These are phyloP conservation scores for Trichomonascus vanleenenianus DNA, from an alignment of 805 yeast species.

Conservation along the genomic window DNA sequence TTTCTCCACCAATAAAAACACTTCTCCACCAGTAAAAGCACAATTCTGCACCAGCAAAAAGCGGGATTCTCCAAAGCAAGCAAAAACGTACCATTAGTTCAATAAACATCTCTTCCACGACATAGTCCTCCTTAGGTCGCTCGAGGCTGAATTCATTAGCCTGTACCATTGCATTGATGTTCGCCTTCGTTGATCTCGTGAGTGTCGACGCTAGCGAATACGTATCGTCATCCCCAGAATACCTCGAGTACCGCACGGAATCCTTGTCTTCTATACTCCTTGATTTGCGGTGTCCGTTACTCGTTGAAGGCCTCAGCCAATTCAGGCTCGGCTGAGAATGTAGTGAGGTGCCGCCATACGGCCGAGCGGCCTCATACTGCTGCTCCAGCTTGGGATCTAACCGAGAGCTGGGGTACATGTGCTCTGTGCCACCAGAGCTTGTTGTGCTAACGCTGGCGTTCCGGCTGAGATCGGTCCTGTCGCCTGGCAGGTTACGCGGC, in stretches of 20 bases:
- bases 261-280: slow-evolving; percentile 1
- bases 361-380: not conserved
- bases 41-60: not conserved
- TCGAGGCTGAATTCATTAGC: slow-evolving; percentile 40
- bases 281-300: slow-evolving; percentile 3
- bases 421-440: not conserved
- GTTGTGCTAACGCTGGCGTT: not conserved
- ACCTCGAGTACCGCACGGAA: not conserved
- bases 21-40: not conserved
- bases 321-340: no score
- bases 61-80: not conserved
- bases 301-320: not conserved
- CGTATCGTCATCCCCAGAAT: slow-evolving; percentile 12
- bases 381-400: not conserved
- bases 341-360: not conserved
- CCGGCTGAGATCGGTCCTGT: no score
- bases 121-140: slow-evolving; percentile 57
- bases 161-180: slow-evolving; percentile 5
- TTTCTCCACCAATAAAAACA: not conserved
- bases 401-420: not conserved
- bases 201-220: slow-evolving; percentile 9
- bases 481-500: not conserved
- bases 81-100: slow-evolving; percentile 56
- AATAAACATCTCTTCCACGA: slow-evolving; percentile 65
- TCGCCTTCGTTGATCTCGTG: slow-evolving; percentile 3